Base-by-base conservation (phyloP, 2,329 filamentous ascomycete genomes). In the Exophiala lecanii-corni region DNA sequence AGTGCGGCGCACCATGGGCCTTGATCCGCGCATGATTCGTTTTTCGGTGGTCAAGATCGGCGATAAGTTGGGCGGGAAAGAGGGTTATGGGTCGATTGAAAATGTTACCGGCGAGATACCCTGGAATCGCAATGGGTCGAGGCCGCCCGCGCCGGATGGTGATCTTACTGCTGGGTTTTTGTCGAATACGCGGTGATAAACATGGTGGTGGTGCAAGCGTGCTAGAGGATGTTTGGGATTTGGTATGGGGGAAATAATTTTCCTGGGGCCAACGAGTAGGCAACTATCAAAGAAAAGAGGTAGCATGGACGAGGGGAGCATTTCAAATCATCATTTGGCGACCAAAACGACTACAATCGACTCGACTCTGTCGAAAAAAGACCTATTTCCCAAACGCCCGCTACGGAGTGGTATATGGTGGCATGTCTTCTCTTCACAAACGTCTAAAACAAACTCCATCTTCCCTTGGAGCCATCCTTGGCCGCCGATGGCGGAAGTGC, bases 11-110 rank as follows among this genome's bases (percentile, higher is more conserved):
- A 91, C 86, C 13, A 74, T 98, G 54, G 77, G 79, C 38, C 74
- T 94, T 55, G 92, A 98, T 69, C 91, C 92, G 30, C 76, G 92
- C 44, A 86, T 97, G 79, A 85, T 98, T 51, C 80, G 89, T 46
- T 84, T 89, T 58, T 82, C 81, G 18, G 81, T 91, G 47, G 89
- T 97, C 45, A 94, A 89, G 74, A 73, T 97, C 54, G 91, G 89
- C 6, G 68, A 72, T 46, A 82, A 75, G 60, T 65, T 83, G 51
- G 73, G 79, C 54, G 75, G 81, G 57, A 74, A 82, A 49, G 76
- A 73, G 59, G 73, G 78, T 54, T 76, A 73, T 59, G 73, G 78
- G 54, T 74, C 81, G 55, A 75, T 83, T 50, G 76, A 74, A 61
- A 68, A 78, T 58, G 67, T 81, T 23, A 61, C 64, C 7, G 78